A percentile compares a stretch with the other conserved stretches of the same genome.
These are phyloP conservation scores for Saccharomycodes ludwigii DNA, from an alignment of 805 yeast species.

Conservation along the genomic window DNA sequence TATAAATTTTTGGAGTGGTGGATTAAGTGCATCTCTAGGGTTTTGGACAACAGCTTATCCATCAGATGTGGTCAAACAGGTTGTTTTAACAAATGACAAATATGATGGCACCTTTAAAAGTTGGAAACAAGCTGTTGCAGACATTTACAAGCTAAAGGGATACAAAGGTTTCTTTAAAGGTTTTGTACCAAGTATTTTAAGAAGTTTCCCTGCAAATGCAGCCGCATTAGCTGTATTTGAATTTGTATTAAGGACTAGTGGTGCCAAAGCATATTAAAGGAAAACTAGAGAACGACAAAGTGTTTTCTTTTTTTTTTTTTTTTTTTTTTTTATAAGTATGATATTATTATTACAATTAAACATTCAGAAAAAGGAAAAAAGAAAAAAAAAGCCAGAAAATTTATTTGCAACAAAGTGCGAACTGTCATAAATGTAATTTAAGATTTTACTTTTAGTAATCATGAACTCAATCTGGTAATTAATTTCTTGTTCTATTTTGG, in stretches of 20 bases:
- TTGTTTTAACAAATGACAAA: slow-evolving; percentile 69
- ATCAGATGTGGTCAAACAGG: slow-evolving; percentile 78
- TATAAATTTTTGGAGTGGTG: slow-evolving; percentile 87
- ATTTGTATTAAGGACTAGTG: slow-evolving; percentile 51
- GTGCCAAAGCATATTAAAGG: slow-evolving; percentile 16
- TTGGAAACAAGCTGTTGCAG: slow-evolving; percentile 61
- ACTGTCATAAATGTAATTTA: too few species aligned
- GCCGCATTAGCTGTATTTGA: slow-evolving; percentile 88
- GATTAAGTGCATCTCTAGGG: slow-evolving; percentile 62
- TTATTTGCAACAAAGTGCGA: too few species aligned
- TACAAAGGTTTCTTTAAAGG: slow-evolving; percentile 66
- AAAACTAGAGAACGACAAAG: too few species aligned
- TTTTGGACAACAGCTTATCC: slow-evolving; percentile 90
- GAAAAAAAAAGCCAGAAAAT: not conserved
- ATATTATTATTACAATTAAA: too few species aligned
- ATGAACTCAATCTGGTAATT: too few species aligned
- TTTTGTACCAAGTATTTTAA: slow-evolving; percentile 61
- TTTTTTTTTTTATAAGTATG: too few species aligned
- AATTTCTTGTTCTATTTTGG: too few species aligned
- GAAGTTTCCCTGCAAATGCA: slow-evolving; percentile 91
- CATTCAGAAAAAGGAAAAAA: not conserved
- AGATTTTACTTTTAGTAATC: too few species aligned
- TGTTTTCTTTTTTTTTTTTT: too few species aligned
- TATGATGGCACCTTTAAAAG: slow-evolving; percentile 56
- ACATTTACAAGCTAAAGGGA: slow-evolving; percentile 54